Evolutionary conservation across 306 rosid species (phyloP), one percentile per base, ranked within the genome.

Genomic region (Quercus agrifolia): DNA sequence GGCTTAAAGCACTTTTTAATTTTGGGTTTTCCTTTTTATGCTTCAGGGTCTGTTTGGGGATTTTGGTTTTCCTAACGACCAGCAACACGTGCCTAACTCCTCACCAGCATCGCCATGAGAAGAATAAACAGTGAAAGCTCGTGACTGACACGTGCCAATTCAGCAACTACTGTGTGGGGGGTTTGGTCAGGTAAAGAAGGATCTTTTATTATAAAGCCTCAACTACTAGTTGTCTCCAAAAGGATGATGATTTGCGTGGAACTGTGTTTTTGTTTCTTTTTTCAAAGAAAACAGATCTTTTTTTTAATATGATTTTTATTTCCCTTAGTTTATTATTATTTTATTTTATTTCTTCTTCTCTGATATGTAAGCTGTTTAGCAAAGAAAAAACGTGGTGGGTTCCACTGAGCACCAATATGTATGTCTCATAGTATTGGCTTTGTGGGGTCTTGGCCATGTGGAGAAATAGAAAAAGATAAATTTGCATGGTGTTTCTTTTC

Each of bases 11-110:
- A 41, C 71, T 75, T 82, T 82, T 55, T 49, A 14, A 19, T 80
- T 49, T 49, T 20, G 69, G 64, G 12, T 76, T 78, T 57, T 74
- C 79, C 5, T 0, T 72, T 77, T 58, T 31, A 73, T 79, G 54
- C 71, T 81, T 83, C 92, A 93, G 98, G 97, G 89, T 56, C 87
- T 91, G 52, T 90, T 90, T 27, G 86, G 90, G 73, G 84, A 93
- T 85, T 91, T 91, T 30, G 99, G 97, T 55, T 95, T 95, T 75
- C 74, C 81, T 27, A 84, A 73, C 55, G 84, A 85, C 71, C 78
- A 78, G 71, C 80, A 55, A 33, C 86, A 76, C 74, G 83, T 67
- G 85, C 79, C 27, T 55, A 74, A 81, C 76, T 76, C 93, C 77
- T 70, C 87, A 83, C 83, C 79, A 62, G 70, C 84, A 59, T 77